Evolutionary conservation across 306 rosid genomes (phyloP).

Genomic region (Sphenostylis stenocarpa): DNA sequence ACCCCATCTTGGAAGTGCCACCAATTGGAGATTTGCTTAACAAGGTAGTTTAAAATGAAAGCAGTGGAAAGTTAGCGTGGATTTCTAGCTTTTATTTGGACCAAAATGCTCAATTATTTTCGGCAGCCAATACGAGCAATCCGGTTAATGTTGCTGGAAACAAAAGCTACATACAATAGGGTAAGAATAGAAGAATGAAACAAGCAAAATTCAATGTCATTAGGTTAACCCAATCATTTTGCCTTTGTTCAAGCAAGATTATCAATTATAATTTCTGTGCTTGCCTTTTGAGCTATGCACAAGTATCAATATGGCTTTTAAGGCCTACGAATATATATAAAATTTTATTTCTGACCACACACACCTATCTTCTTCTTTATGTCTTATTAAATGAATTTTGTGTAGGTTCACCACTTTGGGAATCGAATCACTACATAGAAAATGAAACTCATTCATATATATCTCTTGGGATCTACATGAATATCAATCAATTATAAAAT

Average conservation of each 20-base stretch:
- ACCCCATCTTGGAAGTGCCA: slow-evolving; percentile 25
- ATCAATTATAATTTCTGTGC: background rate
- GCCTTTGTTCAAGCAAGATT: background rate
- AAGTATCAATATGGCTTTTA: slow-evolving; percentile 16
- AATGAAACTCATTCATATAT: background rate
- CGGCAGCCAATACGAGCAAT: background rate
- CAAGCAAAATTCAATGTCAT: background rate
- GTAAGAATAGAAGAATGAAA: background rate
- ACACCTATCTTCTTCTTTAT: background rate
- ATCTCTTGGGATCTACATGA: background rate
- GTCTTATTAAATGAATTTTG: background rate
- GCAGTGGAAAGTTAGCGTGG: background rate
- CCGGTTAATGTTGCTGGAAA: background rate
- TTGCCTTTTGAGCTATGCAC: background rate
- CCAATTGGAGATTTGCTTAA: slow-evolving; percentile 19
- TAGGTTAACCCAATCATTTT: background rate
- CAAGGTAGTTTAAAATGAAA: background rate
- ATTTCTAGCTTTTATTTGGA: background rate
- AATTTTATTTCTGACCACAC: background rate
- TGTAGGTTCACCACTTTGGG: background rate
- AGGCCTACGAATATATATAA: slow-evolving; percentile 2
- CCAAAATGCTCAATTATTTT: background rate
- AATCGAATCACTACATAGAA: background rate
- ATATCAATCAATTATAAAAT: background rate
- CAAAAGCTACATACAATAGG: background rate